Evolutionary conservation across 192 early-diverging fungal genomes (phyloP), one percentile per base, ranked within the genome.

Genomic region (Dissophora globulifera): DNA sequence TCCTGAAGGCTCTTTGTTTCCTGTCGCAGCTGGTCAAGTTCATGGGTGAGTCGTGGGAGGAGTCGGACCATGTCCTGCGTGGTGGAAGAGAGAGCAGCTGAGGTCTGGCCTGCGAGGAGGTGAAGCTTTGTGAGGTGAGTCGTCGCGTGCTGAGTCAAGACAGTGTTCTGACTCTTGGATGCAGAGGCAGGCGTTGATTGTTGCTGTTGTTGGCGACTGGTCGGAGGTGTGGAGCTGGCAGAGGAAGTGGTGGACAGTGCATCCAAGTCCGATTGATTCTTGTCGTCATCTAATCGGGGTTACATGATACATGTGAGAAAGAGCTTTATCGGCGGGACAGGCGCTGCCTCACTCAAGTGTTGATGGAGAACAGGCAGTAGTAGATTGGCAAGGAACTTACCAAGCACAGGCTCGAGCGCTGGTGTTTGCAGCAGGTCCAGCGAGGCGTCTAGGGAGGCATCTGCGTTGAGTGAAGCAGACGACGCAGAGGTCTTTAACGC

Each of bases 21-120:
- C 17, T 87, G 82, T 20, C 84, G 43, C 31, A 93, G 79, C 2
- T 80, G 63, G 50, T 90, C 82, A 6, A 93, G 51, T 46, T 92
- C 89, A 48, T 91, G 84, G 25, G 90, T 47, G 10, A 88, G 56
- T 15, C 86, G 79, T 12, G 91, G 91, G 42, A 93, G 84, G 20
- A 79, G 80, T 38, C 82, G 79, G 9, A 89, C 78, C 0, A 86
- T 79, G 29, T 87, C 85, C 19, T 91, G 82, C 23, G 85, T 83
- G 0, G 85, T 72, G 25, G 81, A 63, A 13, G 84, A 71, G 19
- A 93, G 69, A 43, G 82, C 70, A 19, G 67, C 58, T 0, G 88
- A 89, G 6, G 88, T 78, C 43, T 91, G 85, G 31, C 86, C 76
- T 30, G 82, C 82, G 17, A 81, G 62, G 16, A 89, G 54, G 42